Conservation (phyloP, 2,329 filamentous ascomycete genomes). For the Eutypella sp. region DNA sequence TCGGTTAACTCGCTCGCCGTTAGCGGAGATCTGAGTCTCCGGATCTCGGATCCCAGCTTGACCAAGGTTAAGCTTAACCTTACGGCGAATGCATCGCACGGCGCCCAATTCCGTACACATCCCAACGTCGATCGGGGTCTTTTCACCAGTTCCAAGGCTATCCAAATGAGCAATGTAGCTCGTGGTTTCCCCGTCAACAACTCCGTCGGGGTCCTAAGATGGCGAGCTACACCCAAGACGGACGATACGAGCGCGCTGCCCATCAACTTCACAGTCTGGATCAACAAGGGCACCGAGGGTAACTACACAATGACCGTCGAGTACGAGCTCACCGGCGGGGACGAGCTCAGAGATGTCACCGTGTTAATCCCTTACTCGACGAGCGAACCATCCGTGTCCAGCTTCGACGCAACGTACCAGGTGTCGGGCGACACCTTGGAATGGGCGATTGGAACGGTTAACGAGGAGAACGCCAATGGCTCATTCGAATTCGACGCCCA, state of each 20-base stretch:
- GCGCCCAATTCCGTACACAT: slow-evolving; percentile 89
- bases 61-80: slow-evolving; percentile 89
- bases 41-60: slow-evolving; percentile 80
- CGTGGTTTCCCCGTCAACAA: slow-evolving; percentile 95
- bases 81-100: slow-evolving; percentile 68
- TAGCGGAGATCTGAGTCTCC: slow-evolving; percentile 87
- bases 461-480: slow-evolving; percentile 75
- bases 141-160: slow-evolving; percentile 76
- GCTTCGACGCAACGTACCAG: slow-evolving; percentile 91
- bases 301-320: slow-evolving; percentile 90
- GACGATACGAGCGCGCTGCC: slow-evolving; percentile 79
- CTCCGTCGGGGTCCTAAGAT: slow-evolving; percentile 85
- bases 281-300: slow-evolving; percentile 76
- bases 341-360: slow-evolving; percentile 74
- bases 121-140: slow-evolving; percentile 89
- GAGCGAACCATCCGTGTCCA: slow-evolving; percentile 82
- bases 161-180: slow-evolving; percentile 83
- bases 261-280: slow-evolving; percentile 96
- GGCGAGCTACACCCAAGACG: slow-evolving; percentile 77
- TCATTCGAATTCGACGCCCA: slow-evolving; percentile 94
- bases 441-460: slow-evolving; percentile 86
- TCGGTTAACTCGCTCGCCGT: slow-evolving; percentile 80
- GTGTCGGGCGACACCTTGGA: slow-evolving; percentile 89
- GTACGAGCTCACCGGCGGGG: slow-evolving; percentile 83
- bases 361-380: slow-evolving; percentile 84